Evolutionary conservation across 139 green algal genomes (phyloP).

Genomic region (Chlorella sp.): DNA sequence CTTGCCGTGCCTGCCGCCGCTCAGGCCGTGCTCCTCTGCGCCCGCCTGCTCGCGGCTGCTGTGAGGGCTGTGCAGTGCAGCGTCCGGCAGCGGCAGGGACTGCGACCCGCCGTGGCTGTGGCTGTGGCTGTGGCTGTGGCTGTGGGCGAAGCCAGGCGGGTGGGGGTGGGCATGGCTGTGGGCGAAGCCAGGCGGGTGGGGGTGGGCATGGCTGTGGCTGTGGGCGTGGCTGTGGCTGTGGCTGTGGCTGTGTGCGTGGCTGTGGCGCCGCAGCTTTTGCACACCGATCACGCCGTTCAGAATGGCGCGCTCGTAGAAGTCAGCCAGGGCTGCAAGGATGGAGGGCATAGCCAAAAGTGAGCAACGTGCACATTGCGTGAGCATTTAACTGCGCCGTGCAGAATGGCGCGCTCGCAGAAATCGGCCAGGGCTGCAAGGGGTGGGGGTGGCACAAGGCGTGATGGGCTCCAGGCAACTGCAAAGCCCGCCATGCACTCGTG

Average conservation of each 20-base stretch:
- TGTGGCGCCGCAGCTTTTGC: conserved; percentile 36
- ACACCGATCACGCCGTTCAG: conserved; percentile 54
- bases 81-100: not conserved
- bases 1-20: no score
- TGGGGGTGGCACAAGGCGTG: no score
- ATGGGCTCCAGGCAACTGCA: not conserved
- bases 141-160: not conserved
- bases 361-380: no score
- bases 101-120: not conserved
- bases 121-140: not conserved
- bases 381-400: conserved; percentile 58
- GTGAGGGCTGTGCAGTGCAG: no score
- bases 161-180: not conserved
- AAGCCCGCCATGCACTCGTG: not conserved
- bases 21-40: not conserved
- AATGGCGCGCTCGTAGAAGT: conserved; percentile 7
- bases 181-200: not conserved
- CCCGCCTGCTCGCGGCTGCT: no score
- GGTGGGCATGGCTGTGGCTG: not conserved
- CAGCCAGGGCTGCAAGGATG: conserved; percentile 38
- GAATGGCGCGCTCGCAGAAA: conserved; percentile 64
- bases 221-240: conserved; percentile 5
- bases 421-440: conserved; percentile 53
- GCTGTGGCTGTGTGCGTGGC: not conserved
- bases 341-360: not conserved